Evolutionary conservation across 495 filamentous ascomycete genomes (phyloP), one percentile per base, ranked within the genome.

Genomic region (Saxispiralis lemnorum): DNA sequence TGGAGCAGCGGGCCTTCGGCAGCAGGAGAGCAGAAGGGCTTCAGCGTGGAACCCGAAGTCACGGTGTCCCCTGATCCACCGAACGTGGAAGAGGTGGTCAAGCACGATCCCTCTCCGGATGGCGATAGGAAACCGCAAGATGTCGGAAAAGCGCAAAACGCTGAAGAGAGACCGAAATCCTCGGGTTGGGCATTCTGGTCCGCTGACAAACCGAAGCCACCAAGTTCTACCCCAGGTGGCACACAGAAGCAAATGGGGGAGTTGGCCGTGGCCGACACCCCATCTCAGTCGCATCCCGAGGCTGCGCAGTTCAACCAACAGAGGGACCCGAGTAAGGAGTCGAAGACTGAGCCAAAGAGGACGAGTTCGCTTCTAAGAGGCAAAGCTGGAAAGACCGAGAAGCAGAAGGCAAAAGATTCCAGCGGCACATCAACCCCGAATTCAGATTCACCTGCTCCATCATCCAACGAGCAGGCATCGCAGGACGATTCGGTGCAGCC

Each of bases 101-200:
- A 45, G 21, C 14, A 35, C 7, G 43, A 34, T 14, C 30, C 35
- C 6, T 31, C 46, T 38, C 2, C 32, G 13, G n/a, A n/a, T n/a
- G n/a, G n/a, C n/a, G n/a, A n/a, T n/a, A n/a, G n/a, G n/a, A n/a
- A n/a, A n/a, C n/a, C n/a, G n/a, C 17, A 11, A 18, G 14, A 34
- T 30, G 7, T 13, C 17, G 20, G 11, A 31, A 50, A 53, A 20
- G 15, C 21, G 12, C 6, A 31, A 28, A 35, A 43, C 52, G 46
- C 28, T 32, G 45, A 13, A 10, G 44, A 47, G 9, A 17, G 48
- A 21, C 42, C 52, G 11, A 73, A 67, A 46, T 69, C 78, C 15
- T 81, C 81, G 6, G 81, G 77, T 1, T 92, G 83, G 83, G 83
- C 78, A 0, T 92, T 92, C 49, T 92, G 81, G 81, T 83, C 79